These are phyloP conservation scores for Sporothrix pseudoabietina DNA, from an alignment of 2,329 filamentous ascomycete genomes.

Conservation along the genomic window DNA sequence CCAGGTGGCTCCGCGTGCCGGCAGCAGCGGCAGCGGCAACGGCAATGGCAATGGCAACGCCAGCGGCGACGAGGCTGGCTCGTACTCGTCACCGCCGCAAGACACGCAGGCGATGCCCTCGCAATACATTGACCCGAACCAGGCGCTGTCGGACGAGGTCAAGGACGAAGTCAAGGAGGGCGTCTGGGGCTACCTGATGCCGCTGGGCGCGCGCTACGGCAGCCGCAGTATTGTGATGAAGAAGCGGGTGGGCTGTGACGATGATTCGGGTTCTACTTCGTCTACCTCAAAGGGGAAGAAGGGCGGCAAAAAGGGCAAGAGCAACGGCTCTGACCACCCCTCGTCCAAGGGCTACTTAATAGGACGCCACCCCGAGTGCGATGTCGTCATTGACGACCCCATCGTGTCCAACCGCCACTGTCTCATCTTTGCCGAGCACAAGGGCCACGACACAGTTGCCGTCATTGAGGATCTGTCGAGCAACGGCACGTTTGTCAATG, in stretches of 20 bases:
- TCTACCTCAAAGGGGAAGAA: slow-evolving; percentile 49
- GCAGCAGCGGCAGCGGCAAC: slow-evolving; percentile 35
- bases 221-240: slow-evolving; percentile 71
- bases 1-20: slow-evolving; percentile 54
- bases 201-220: slow-evolving; percentile 69
- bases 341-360: slow-evolving; percentile 85
- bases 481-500: slow-evolving; percentile 96
- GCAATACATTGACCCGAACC: slow-evolving; percentile 75
- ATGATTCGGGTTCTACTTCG: slow-evolving; percentile 41
- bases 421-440: slow-evolving; percentile 45
- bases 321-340: slow-evolving; percentile 50
- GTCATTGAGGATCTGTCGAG: slow-evolving; percentile 91
- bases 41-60: background rate
- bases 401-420: slow-evolving; percentile 88
- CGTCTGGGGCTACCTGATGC: slow-evolving; percentile 94
- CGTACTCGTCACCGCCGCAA: slow-evolving; percentile 58
- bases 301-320: slow-evolving; percentile 58
- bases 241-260: slow-evolving; percentile 70
- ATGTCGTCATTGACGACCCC: slow-evolving; percentile 73
- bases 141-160: slow-evolving; percentile 75
- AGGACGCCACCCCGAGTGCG: slow-evolving; percentile 89
- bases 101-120: slow-evolving; percentile 75
- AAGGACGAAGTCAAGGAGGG: slow-evolving; percentile 81
- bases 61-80: slow-evolving; percentile 44
- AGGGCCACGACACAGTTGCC: slow-evolving; percentile 56